A percentile compares a stretch with the other conserved stretches of the same genome.
phyloP scores from a whole-genome alignment of 495 filamentous ascomycete genomes.

The Sphaerosporella brunnea region DNA sequence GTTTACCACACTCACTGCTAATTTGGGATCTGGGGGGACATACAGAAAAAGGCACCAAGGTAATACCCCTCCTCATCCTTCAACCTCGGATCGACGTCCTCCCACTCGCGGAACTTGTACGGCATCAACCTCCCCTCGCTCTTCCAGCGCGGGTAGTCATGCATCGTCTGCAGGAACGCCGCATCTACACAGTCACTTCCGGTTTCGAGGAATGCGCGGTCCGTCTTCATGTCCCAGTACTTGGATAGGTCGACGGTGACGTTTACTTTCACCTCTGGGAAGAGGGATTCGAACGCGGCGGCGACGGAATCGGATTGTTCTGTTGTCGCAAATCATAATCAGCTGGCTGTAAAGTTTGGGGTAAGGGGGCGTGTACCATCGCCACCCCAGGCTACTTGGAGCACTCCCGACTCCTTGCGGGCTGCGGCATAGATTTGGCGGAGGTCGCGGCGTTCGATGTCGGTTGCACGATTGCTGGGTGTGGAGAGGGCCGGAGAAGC shows the following conservation, averaged over 20 bases:
- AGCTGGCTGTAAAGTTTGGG: not conserved
- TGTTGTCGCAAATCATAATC: constrained; percentile 11
- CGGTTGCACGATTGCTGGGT: not conserved
- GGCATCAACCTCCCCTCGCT: constrained; percentile 24
- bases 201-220: constrained; percentile 15
- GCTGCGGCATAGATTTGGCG: constrained; percentile 28
- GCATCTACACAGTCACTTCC: constrained; percentile 22
- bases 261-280: constrained; percentile 28
- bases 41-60: constrained; percentile 14
- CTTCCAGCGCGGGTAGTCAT: constrained; percentile 29
- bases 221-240: constrained; percentile 27
- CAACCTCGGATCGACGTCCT: constrained; percentile 19
- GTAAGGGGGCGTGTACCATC: constrained; percentile 17
- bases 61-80: constrained; percentile 24
- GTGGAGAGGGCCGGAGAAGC: not conserved
- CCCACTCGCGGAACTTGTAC: constrained; percentile 25
- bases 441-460: constrained; percentile 26
- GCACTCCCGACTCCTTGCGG: constrained; percentile 23
- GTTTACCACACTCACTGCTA: too few species aligned
- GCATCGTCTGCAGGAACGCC: constrained; percentile 27
- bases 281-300: constrained; percentile 22
- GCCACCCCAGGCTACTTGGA: constrained; percentile 23
- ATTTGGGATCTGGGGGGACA: too few species aligned
- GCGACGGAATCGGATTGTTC: constrained; percentile 22
- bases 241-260: constrained; percentile 29